Conservation (phyloP, 2,329 filamentous ascomycete species). For the Fusarium xyrophilum region DNA sequence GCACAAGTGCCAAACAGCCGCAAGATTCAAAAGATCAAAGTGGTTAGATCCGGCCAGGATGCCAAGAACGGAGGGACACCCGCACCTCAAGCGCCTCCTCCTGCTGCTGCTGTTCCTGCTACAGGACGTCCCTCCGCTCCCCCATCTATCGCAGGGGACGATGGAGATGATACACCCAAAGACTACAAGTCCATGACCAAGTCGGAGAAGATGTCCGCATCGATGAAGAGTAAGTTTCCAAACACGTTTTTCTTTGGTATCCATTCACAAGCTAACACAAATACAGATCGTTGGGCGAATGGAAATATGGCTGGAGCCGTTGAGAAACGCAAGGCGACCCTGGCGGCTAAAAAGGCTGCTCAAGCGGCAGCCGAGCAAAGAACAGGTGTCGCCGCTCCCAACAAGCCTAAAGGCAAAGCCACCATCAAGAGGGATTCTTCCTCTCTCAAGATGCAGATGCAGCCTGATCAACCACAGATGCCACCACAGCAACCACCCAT, state of each 20-base stretch:
- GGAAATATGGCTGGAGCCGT: constrained; percentile 68
- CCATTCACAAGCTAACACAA: constrained; percentile 38
- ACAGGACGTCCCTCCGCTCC: constrained; percentile 17
- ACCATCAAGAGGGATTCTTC: constrained; percentile 45
- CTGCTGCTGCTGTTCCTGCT: constrained; percentile 14
- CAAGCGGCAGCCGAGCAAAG: constrained; percentile 52
- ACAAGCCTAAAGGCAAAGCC: constrained; percentile 49
- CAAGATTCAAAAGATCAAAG: constrained; percentile 51
- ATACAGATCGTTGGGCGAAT: constrained; percentile 63
- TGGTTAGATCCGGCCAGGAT: constrained; percentile 43
- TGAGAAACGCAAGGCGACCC: constrained; percentile 65
- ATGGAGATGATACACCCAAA: constrained; percentile 54
- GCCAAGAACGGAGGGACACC: constrained; percentile 42
- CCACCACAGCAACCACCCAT: constrained; percentile 26
- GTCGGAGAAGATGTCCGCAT: constrained; percentile 70
- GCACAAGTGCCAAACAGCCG: constrained; percentile 34
- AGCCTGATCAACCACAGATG: constrained; percentile 26
- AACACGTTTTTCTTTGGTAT: not conserved
- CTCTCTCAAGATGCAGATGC: constrained; percentile 37
- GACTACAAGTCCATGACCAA: constrained; percentile 69
- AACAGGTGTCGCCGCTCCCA: constrained; percentile 48
- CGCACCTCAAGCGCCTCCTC: constrained; percentile 1
- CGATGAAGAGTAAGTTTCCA: constrained; percentile 64
- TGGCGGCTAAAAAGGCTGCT: constrained; percentile 64
- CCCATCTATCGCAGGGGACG: constrained; percentile 34